phyloP scores from a whole-genome alignment of 2,329 filamentous ascomycete species.

The Domatiomyces catenatus region DNA sequence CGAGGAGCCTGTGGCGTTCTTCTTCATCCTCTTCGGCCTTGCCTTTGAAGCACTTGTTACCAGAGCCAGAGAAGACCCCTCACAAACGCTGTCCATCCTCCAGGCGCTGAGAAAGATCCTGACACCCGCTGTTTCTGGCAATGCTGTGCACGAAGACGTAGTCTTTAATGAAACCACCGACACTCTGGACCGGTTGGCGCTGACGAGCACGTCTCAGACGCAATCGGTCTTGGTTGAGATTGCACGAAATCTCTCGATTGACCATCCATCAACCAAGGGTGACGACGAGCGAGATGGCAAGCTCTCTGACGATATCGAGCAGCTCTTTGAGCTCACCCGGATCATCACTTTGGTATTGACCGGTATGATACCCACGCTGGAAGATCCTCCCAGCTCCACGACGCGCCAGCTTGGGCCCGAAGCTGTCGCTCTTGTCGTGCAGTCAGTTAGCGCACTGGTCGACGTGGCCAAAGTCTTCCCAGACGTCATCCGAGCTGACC shows the following conservation, averaged over 20 bases:
- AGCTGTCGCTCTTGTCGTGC: constrained; percentile 61
- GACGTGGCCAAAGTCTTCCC: constrained; percentile 94
- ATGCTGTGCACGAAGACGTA: constrained; percentile 89
- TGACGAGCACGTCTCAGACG: constrained; percentile 79
- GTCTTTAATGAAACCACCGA: constrained; percentile 98
- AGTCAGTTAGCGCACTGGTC: constrained; percentile 73
- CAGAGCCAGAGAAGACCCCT: constrained; percentile 50
- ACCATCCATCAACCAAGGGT: constrained; percentile 74
- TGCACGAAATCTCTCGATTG: constrained; percentile 72
- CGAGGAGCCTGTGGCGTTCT: constrained; percentile 94
- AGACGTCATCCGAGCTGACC: constrained; percentile 84
- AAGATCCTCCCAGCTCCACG: constrained; percentile 21
- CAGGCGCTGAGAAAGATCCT: constrained; percentile 88
- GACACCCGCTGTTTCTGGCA: constrained; percentile 82
- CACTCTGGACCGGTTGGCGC: constrained; percentile 73
- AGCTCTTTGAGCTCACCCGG: constrained; percentile 88
- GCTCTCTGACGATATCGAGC: constrained; percentile 91
- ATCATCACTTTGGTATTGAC: constrained; percentile 90
- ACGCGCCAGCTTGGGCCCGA: constrained; percentile 45
- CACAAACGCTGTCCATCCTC: constrained; percentile 77
- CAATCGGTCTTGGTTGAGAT: constrained; percentile 91
- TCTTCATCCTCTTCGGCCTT: constrained; percentile 93
- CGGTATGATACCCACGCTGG: constrained; percentile 68
- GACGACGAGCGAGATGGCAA: constrained; percentile 53
- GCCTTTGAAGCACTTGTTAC: constrained; percentile 91